Evolutionary conservation across 495 filamentous ascomycete species (phyloP), one percentile per base, ranked within the genome.

Genomic region (Podospora didyma): DNA sequence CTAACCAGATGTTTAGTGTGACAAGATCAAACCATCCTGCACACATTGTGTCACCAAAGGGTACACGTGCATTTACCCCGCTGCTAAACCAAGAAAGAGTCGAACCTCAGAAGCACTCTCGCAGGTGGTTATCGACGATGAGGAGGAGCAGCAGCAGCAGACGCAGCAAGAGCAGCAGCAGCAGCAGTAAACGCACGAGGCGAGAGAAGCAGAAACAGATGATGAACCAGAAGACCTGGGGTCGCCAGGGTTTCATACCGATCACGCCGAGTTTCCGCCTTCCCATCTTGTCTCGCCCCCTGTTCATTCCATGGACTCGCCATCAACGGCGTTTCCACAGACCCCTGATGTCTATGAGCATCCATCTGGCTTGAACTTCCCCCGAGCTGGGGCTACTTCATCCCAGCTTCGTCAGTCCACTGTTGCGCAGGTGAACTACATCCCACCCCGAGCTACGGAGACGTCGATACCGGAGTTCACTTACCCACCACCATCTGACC

Each of bases 1-100:
- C 51, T 58, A 51, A 60, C 12, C 23, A 11, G n/a, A 2, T 46
- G 12, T 17, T 5, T 28, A 78, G 73, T 79, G 75, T 54, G 69
- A 72, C 20, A 75, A 74, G 45, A 63, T 60, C 16, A 68, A 68
- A 50, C 75, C 75, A 19, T 61, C 51, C 12, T 79, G 75, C 59
- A 64, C 67, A 14, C 53, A 66, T 22, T 79, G 75, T 49, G 16
- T 62, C 46, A 55, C 59, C 1, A 49, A 62, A 2, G 66, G 61
- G 1, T 46, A 60, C 6, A 49, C 57, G 17, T 79, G 75, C 46
- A 23, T 68, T 39, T 79, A 79, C 51, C 49, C 68, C 7, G 56
- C 61, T 7, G 55, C 68, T 17, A 73, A 65, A 45, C 37, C 50
- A 34, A 55, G 61, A 53, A 28, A 54, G 2, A 53, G 26, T 42